A percentile compares a stretch with the other conserved stretches of the same genome.
These are phyloP conservation scores for Avicennia marina DNA, from an alignment of 257 asterid genomes.

Conservation along the genomic window DNA sequence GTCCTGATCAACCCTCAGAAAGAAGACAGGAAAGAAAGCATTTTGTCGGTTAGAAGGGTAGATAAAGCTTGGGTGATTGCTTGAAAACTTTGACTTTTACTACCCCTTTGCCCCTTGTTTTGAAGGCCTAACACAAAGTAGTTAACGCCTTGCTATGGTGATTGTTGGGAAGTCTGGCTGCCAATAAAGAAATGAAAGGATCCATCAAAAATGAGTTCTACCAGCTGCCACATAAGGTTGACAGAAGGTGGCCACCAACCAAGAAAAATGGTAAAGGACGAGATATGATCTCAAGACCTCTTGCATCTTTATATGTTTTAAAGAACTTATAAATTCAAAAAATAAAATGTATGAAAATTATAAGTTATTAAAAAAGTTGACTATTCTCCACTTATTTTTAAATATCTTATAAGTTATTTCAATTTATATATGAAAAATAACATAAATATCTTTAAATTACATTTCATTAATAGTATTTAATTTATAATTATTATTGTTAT, in stretches of 20 bases:
- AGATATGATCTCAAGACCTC: no score
- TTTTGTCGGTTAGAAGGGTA: constrained; percentile 23
- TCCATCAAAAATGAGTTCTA: constrained; percentile 17
- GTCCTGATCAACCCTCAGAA: constrained; percentile 6
- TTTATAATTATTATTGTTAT: no score
- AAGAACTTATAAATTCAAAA: no score
- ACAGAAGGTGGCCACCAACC: constrained; percentile 8
- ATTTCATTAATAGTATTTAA: no score
- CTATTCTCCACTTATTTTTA: no score
- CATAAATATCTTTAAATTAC: no score
- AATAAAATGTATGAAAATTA: no score
- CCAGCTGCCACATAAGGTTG: constrained; percentile 17
- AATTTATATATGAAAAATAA: no score
- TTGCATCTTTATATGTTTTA: not conserved
- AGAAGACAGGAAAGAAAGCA: not conserved
- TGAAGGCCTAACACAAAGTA: not conserved
- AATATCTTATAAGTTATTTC: no score
- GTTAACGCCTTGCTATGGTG: constrained; percentile 10
- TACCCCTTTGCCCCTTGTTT: not conserved
- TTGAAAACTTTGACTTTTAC: not conserved
- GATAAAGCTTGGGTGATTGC: constrained; percentile 15
- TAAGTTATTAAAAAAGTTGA: no score
- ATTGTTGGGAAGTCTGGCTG: constrained; percentile 23
- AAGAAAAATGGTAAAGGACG: not conserved
- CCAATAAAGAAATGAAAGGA: not conserved